phyloP scores from a whole-genome alignment of 1,139 yeast genomes.

The Taphrina populina region DNA sequence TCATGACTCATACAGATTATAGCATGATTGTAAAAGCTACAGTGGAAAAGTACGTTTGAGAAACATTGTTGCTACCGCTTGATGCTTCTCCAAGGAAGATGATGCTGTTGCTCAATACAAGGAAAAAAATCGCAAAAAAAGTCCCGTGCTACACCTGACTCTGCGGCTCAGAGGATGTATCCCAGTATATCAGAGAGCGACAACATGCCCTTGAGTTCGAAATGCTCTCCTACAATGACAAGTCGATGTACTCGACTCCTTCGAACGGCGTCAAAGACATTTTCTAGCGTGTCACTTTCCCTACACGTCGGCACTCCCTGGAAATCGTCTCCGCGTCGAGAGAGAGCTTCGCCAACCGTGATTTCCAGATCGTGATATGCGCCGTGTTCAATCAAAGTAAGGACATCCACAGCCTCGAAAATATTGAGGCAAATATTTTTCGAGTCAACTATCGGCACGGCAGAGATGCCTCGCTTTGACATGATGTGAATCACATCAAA shows the following conservation, averaged over 20 bases:
- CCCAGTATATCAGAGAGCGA: constrained; percentile 87
- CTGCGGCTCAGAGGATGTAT: constrained; percentile 62
- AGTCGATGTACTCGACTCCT: constrained; percentile 87
- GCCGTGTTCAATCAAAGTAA: constrained; percentile 91
- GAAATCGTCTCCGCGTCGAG: constrained; percentile 92
- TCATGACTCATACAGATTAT: too few species aligned
- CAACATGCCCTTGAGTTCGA: constrained; percentile 75
- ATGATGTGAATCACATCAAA: constrained; percentile 86
- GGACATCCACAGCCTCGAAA: constrained; percentile 93
- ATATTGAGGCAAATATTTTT: constrained; percentile 68
- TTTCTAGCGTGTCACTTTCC: constrained; percentile 76
- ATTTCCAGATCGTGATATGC: constrained; percentile 85
- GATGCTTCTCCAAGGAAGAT: too few species aligned
- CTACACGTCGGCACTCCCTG: constrained; percentile 99
- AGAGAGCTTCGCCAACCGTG: constrained; percentile 92
- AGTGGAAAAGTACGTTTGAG: too few species aligned
- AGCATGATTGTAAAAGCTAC: too few species aligned
- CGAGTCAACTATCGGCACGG: constrained; percentile 89
- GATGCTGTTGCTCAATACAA: too few species aligned
- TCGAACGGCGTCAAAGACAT: constrained; percentile 90
- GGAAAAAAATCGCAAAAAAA: too few species aligned
- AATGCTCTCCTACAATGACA: constrained; percentile 83
- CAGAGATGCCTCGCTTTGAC: constrained; percentile 75
- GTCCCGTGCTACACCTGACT: too few species aligned
- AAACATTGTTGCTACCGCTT: too few species aligned